Base-by-base conservation (phyloP, 148 eudicot species). In the Rhododendron kiyosumense region DNA sequence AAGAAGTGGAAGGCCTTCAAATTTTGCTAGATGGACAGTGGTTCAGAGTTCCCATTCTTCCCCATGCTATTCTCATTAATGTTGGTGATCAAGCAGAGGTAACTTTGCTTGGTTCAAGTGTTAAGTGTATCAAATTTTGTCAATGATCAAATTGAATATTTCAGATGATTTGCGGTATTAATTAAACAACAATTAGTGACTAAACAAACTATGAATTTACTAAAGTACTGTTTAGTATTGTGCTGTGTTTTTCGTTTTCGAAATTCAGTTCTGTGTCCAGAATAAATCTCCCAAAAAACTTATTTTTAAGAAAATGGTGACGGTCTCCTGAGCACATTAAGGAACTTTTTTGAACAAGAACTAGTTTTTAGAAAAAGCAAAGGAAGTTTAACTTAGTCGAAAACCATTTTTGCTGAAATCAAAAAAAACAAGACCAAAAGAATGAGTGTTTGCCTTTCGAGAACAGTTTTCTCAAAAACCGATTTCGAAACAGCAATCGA, bases 41-140 rank as follows among this genome's bases (percentile, higher is more conserved):
- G 88, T 86, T 84, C 65, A 41, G 83, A 49, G 87, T 89, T 20
- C 90, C 90, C 36, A 81, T 86, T 46, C 11, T 89, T 89, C 88
- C 85, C 36, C 67, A 86, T 67, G 90, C 90, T 46, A 78, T 89
- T 79, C 83, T 87, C 52, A 69, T 89, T n/a, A 86, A 86, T 81
- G 87, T 85, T 24, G 90, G 90, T 34, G 90, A 89, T 77, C 85
- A 86, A 81, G 41, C 51, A 81, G 90, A 86, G 90, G 90, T 86
- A 76, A 73, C 32, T 14, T 82, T 6, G 12, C 24, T 48, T 48
- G 11, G 14, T 22, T 22, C n/a, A 36, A 77, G 30, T 77, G 10
- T 7, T 18, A n/a, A 77, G 24, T 71, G 3, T 7, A 71, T 71
- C 30, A 4, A 71, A 11, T 14, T 32, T 32, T 38, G 48, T 38